Evolutionary conservation across 352 stramenopile species (phyloP).

Genomic region (Globisporangium parvum): DNA sequence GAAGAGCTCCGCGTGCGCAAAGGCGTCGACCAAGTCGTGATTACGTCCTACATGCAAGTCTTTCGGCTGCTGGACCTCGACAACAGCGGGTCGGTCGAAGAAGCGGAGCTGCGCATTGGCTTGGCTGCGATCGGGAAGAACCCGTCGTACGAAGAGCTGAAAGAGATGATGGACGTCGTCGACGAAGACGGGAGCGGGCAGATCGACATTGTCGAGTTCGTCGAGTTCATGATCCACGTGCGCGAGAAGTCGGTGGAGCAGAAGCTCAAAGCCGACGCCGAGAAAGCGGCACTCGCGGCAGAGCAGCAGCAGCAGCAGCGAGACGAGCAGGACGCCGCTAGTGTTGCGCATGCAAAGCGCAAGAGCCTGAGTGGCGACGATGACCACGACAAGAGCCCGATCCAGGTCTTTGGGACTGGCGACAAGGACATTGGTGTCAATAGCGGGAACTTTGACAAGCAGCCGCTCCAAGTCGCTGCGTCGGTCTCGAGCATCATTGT

Average conservation of each 20-base stretch:
- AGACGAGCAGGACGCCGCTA: not conserved
- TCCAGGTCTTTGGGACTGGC: slow-evolving; percentile 8
- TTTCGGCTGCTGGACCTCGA: slow-evolving; percentile 83
- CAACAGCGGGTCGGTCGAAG: slow-evolving; percentile 75
- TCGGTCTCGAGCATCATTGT: slow-evolving; percentile 19
- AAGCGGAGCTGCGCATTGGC: slow-evolving; percentile 76
- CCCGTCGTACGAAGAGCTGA: slow-evolving; percentile 71
- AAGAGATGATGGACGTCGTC: slow-evolving; percentile 82
- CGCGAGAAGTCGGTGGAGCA: slow-evolving; percentile 62
- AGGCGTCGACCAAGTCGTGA: slow-evolving; percentile 32
- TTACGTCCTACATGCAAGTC: slow-evolving; percentile 76
- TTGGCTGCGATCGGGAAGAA: slow-evolving; percentile 79
- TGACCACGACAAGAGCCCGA: slow-evolving; percentile 11
- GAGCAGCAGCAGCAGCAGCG: slow-evolving; percentile 1
- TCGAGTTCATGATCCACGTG: slow-evolving; percentile 84
- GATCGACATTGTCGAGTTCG: slow-evolving; percentile 85
- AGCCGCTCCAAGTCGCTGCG: slow-evolving; percentile 10
- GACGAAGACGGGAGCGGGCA: slow-evolving; percentile 82
- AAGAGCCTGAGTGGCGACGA: not conserved
- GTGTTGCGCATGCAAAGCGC: not conserved
- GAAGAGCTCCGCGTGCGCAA: slow-evolving; percentile 55
- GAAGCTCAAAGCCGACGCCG: slow-evolving; percentile 14
- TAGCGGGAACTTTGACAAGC: slow-evolving; percentile 12
- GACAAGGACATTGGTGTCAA: slow-evolving; percentile 3
- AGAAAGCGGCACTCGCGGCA: not conserved